Base-by-base conservation (phyloP, 2,329 filamentous ascomycete genomes). In the Neobulgaria alba region DNA sequence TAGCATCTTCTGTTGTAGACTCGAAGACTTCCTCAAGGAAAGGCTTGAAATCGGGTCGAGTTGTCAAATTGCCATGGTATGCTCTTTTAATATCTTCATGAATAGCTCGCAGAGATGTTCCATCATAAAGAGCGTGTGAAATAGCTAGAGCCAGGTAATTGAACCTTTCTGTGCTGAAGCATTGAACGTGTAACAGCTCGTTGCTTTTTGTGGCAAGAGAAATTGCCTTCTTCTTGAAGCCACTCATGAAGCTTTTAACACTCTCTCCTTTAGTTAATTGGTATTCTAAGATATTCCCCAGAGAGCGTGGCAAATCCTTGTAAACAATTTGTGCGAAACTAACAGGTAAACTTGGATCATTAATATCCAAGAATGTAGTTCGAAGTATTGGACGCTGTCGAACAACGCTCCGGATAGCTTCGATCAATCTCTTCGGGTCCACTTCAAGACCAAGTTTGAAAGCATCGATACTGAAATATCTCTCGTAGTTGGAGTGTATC, bases 81-180 rank as follows among this genome's bases (percentile, higher is more conserved):
- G 80, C 77, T n/a, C 61, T 66, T 12, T 69, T 61, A 1, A 95
- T 71, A 53, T 92, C 79, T 32, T 72, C 66, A 52, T 92, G 86
- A 1, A 95, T 61, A 12, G 93, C 64, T 3, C 69, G 67, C 10
- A 95, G 71, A 2, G 88, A 94, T 75, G 81, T 88, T 1, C 89
- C 89, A 56, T 95, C 89, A 50, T 95, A 95, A 15, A 95, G 68
- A 1, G 88, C 86, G 61, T 95, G 89, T 0, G 88, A 74, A 29
- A 95, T 78, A 0, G 86, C 89, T 1, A 95, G 58, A 3, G 80
- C 55, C 1, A 80, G 47, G 41, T 71, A 75, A 19, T 45, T 53
- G 26, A 52, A 55, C 10, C 44, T 51, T 2, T 46, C 61, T 1
- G 60, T 56, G 4, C 45, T 53, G 3, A 61, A 62, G 38, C 75